A percentile compares a stretch with the other conserved stretches of the same genome.
Evolutionary conservation across 441 rosid species (phyloP).

Genomic region (Hura crepitans): DNA sequence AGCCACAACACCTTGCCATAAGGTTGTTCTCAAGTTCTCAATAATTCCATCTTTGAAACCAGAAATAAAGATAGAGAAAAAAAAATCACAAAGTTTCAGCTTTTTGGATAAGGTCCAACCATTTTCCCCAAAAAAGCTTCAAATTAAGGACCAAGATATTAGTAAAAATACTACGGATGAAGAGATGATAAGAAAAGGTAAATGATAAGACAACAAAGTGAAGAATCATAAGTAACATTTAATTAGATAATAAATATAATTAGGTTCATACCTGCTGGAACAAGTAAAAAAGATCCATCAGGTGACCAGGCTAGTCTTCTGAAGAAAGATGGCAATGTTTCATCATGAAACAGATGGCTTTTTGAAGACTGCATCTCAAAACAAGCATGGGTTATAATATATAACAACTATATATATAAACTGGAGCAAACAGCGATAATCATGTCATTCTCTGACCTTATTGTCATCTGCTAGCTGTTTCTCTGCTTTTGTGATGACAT

Average conservation of each 20-base stretch:
- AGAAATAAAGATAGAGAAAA: background rate
- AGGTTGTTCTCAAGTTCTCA: slow-evolving; percentile 5
- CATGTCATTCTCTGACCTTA: slow-evolving; percentile 43
- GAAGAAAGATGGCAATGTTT: slow-evolving; percentile 90
- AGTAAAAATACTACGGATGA: background rate
- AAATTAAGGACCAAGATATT: background rate
- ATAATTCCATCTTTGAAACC: background rate
- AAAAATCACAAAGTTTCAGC: background rate
- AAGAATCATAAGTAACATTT: background rate
- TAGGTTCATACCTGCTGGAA: slow-evolving; percentile 64
- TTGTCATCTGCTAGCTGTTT: slow-evolving; percentile 49
- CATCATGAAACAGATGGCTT: slow-evolving; percentile 84
- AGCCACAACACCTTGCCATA: too few relatives aligned
- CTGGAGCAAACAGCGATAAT: slow-evolving; percentile 20
- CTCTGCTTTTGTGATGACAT: slow-evolving; percentile 68
- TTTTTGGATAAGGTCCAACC: background rate
- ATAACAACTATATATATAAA: slow-evolving; percentile 11
- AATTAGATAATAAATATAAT: background rate
- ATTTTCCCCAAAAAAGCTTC: background rate
- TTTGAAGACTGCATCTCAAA: slow-evolving; percentile 48
- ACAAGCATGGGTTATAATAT: slow-evolving; percentile 14
- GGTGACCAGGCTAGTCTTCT: slow-evolving; percentile 98
- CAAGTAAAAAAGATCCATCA: slow-evolving; percentile 90
- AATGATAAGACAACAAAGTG: background rate
- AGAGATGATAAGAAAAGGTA: background rate